Evolutionary conservation across 306 rosid species (phyloP).

Genomic region (Glycine latifolia): DNA sequence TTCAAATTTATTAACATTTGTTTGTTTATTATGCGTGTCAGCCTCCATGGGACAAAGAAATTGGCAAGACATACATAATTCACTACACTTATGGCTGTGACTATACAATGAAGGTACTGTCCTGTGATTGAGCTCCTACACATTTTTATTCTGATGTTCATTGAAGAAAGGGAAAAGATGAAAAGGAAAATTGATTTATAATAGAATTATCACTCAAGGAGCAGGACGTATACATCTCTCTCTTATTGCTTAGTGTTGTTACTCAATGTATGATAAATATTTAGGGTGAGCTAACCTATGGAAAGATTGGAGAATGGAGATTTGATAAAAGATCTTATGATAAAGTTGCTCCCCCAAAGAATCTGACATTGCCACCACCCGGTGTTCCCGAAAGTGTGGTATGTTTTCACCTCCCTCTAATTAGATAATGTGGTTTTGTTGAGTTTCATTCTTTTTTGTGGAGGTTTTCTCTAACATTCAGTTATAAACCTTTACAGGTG

Average conservation of each 20-base stretch:
- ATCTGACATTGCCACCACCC: slow-evolving; percentile 84
- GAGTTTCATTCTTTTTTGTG: no score
- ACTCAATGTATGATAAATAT: slow-evolving; percentile 35
- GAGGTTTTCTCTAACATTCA: no score
- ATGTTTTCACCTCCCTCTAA: slow-evolving; percentile 49
- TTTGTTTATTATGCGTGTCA: slow-evolving; percentile 49
- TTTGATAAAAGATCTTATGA: slow-evolving; percentile 87
- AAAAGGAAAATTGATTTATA: no score
- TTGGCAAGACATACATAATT: slow-evolving; percentile 79
- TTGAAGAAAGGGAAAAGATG: no score
- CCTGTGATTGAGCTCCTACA: slow-evolving; percentile 16
- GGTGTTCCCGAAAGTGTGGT: slow-evolving; percentile 99
- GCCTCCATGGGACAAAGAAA: slow-evolving; percentile 95
- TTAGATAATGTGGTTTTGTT: not conserved
- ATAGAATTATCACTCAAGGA: no score
- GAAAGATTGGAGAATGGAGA: slow-evolving; percentile 99
- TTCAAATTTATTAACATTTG: slow-evolving; percentile 43
- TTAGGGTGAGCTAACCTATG: slow-evolving; percentile 91
- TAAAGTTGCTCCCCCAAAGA: slow-evolving; percentile 66
- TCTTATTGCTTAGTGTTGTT: slow-evolving; percentile 21
- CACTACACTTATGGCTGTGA: slow-evolving; percentile 98
- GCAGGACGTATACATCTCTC: not conserved
- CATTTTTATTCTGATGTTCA: no score
- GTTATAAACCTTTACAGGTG: slow-evolving; percentile 55
- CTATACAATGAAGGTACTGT: slow-evolving; percentile 79